phyloP scores from a whole-genome alignment of 2,329 filamentous ascomycete species.

The Pyrenophora seminiperda region DNA sequence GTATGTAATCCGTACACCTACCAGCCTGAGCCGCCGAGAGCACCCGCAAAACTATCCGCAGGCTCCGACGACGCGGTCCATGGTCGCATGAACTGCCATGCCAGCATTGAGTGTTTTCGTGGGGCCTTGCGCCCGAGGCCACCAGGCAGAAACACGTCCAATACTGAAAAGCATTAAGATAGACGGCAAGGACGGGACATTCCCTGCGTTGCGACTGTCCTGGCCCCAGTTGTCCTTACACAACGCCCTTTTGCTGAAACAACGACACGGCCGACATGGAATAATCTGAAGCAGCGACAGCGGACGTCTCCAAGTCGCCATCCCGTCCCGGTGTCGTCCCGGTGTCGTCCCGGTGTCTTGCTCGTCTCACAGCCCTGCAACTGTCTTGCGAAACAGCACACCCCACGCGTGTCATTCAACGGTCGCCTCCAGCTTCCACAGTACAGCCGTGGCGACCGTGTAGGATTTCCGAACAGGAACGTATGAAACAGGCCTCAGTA shows the following conservation, averaged over 20 bases:
- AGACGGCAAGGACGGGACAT: constrained; percentile 1
- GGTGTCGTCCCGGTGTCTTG: constrained; percentile 15
- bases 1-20: neutral
- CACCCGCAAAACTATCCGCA: neutral
- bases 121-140: constrained; percentile 4
- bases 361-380: constrained; percentile 14
- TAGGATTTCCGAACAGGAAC: constrained; percentile 3
- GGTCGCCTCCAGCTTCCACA: constrained; percentile 13
- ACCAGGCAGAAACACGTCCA: constrained; percentile 4
- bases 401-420: constrained; percentile 13
- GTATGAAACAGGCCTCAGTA: constrained; percentile 26
- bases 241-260: constrained; percentile 18
- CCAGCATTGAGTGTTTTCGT: constrained; percentile 1
- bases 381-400: constrained; percentile 15
- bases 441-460: constrained; percentile 2
- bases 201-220: constrained; percentile 2
- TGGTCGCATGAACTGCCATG: constrained; percentile 2
- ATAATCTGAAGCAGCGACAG: constrained; percentile 17
- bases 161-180: constrained; percentile 2
- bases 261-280: constrained; percentile 15
- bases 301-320: constrained; percentile 11
- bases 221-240: constrained; percentile 2
- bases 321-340: no score
- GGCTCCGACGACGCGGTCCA: no score
- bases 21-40: constrained; percentile 6